Conservation (phyloP, 73 alveolate genomes). For the Tetrahymena borealis region DNA sequence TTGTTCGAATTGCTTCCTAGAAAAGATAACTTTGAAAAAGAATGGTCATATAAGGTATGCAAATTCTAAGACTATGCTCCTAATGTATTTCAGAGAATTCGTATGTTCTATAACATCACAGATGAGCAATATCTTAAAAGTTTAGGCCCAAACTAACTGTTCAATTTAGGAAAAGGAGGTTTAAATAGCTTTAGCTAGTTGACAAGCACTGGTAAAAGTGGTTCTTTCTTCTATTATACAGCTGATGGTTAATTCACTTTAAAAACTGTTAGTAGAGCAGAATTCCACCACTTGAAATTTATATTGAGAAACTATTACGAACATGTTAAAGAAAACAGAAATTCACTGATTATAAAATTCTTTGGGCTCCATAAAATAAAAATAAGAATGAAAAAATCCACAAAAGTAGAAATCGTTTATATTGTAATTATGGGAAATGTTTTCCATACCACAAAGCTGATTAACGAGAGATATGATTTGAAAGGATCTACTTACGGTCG, state of each 20-base stretch:
- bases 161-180: conserved; percentile 44
- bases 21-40: conserved; percentile 51
- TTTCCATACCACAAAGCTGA: conserved; percentile 49
- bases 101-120: conserved; percentile 62
- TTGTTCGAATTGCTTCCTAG: conserved; percentile 67
- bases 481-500: conserved; percentile 79
- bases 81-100: conserved; percentile 63
- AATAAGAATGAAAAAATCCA: conserved; percentile 5
- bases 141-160: conserved; percentile 53
- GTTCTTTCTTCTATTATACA: conserved; percentile 95
- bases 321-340: conserved; percentile 78
- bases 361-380: conserved; percentile 43
- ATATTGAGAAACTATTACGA: conserved; percentile 76
- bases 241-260: conserved; percentile 94
- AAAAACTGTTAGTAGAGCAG: conserved; percentile 83
- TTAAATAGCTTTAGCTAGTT: conserved; percentile 31
- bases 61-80: conserved; percentile 83
- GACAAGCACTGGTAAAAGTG: conserved; percentile 89
- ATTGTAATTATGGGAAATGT: conserved; percentile 72
- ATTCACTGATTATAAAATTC: conserved; percentile 61
- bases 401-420: conserved; percentile 32
- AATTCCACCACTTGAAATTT: conserved; percentile 73
- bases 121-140: conserved; percentile 61
- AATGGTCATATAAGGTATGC: conserved; percentile 58
- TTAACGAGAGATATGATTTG: conserved; percentile 72